Conservation (phyloP, 148 eudicot species). For the Silene conica region DNA sequence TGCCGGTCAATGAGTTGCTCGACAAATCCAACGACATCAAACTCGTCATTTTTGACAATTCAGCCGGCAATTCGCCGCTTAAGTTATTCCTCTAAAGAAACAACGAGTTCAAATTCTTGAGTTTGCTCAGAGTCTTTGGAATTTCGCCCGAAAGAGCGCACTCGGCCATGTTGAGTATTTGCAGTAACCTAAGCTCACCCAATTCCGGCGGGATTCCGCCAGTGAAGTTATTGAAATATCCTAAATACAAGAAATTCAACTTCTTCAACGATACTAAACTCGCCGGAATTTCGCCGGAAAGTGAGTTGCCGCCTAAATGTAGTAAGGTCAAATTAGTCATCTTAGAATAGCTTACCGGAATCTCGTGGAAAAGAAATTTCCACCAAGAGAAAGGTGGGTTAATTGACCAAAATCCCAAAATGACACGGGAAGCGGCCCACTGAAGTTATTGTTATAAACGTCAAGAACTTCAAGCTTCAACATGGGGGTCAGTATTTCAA, state of each 20-base stretch:
- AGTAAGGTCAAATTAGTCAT: conserved; percentile 31
- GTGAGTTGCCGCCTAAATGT: conserved; percentile 48
- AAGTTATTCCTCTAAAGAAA: conserved; percentile 48
- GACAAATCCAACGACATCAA: conserved; percentile 45
- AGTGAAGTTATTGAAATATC: conserved; percentile 37
- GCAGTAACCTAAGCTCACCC: no score
- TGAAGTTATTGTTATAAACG: conserved; percentile 63
- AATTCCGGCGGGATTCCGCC: no score
- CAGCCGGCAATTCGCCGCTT: conserved; percentile 47
- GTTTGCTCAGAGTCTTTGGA: conserved; percentile 41
- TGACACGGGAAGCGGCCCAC: conserved; percentile 47
- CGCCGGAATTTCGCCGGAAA: conserved; percentile 52
- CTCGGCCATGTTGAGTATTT: conserved; percentile 31
- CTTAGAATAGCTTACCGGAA: conserved; percentile 49
- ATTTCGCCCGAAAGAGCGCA: conserved; percentile 57
- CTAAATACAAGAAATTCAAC: conserved; percentile 28
- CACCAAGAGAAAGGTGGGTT: conserved; percentile 41
- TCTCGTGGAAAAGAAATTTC: conserved; percentile 63
- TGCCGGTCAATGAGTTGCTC: conserved; percentile 42
- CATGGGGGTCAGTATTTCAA: conserved; percentile 16
- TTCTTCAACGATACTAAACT: conserved; percentile 29
- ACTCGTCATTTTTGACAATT: conserved; percentile 33
- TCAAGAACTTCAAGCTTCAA: conserved; percentile 43
- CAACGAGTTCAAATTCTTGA: conserved; percentile 44
- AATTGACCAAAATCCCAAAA: conserved; percentile 30